Evolutionary conservation across 257 asterid genomes (phyloP), one percentile per base, ranked within the genome.

Genomic region (Solanum dulcamara): DNA sequence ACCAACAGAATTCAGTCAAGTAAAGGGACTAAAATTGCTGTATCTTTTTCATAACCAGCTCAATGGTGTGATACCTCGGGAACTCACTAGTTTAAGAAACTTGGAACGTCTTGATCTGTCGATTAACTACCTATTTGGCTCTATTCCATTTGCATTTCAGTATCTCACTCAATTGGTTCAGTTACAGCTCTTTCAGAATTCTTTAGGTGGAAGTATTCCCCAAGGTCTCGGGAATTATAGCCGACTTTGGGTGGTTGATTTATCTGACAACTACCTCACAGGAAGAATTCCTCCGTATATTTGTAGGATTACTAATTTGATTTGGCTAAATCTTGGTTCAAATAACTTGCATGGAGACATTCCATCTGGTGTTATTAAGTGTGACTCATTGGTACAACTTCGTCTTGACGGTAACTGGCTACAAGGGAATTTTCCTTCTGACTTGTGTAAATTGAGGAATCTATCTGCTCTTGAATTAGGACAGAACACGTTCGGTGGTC

Each of bases 381-480:
- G 99, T 80, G 84, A 71, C 32, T 90, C 97, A 7, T 86, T 96
- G 88, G 91, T 93, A 64, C 98, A 94, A 67, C 87, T 96, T 30
- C 97, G 94, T 81, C 93, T 96, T 55, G 85, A 91, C 40, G 89
- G 87, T 2, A 96, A 96, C 90, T 33, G 86, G 77, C 86, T 96
- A 17, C 88, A 86, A 1, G 99, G 99, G 70, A 90, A 79, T 53
- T 96, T 96, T 84, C 99, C 98, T 62, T 92, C 92, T 11, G 93
- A 89, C 57, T 62, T 96, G 60, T 96, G 97, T 91, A 88, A 89
- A 46, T 86, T 94, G 85, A 84, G 48, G 20, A 96, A 94, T 70
- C 92, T 96, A 53, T 91, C 98, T 12, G 98, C 99, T 2, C 53
- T 96, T 28, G 99, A 94, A 88, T 86, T 96, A 91, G 95, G 95